Percentiles rank a stretch among this genome's conserved stretches.
These are phyloP conservation scores for Silene latifolia DNA, from an alignment of 148 eudicot species.

Conservation along the genomic window DNA sequence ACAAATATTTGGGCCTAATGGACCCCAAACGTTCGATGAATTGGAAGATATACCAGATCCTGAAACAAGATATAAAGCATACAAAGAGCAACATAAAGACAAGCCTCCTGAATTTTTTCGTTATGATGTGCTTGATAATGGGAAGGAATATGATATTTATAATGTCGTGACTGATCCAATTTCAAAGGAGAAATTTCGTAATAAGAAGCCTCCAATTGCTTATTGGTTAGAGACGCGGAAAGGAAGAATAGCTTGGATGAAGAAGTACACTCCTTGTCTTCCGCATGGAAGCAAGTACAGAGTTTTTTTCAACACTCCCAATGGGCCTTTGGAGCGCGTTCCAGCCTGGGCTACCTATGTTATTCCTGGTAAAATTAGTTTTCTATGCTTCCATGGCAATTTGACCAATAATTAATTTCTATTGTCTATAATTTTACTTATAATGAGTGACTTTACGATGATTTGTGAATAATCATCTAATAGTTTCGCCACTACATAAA, in stretches of 20 bases:
- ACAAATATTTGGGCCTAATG: constrained; percentile 92
- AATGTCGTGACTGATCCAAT: constrained; percentile 76
- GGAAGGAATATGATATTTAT: constrained; percentile 61
- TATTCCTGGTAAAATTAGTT: constrained; percentile 61
- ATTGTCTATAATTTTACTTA: constrained; percentile 2
- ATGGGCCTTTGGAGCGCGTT: constrained; percentile 84
- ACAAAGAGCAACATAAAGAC: constrained; percentile 92
- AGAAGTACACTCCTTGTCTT: constrained; percentile 71
- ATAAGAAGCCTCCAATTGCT: constrained; percentile 81
- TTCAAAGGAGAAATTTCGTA: constrained; percentile 57
- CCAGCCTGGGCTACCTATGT: constrained; percentile 99
- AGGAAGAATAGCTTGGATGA: constrained; percentile 95
- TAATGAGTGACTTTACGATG: background rate
- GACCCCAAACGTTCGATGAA: constrained; percentile 87
- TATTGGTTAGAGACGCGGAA: constrained; percentile 91
- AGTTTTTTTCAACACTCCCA: constrained; percentile 89
- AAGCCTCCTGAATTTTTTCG: constrained; percentile 76
- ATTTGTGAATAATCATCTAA: background rate
- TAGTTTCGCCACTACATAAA: background rate
- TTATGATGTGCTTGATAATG: constrained; percentile 77
- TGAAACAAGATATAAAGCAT: constrained; percentile 72
- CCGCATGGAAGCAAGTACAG: constrained; percentile 97
- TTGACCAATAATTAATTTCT: background rate
- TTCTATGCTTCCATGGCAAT: constrained; percentile 12
- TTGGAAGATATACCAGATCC: constrained; percentile 91